A percentile compares a stretch with the other conserved stretches of the same genome.
Conservation (phyloP, 73 alveolate genomes). For the Paramecium sexaurelia region DNA sequence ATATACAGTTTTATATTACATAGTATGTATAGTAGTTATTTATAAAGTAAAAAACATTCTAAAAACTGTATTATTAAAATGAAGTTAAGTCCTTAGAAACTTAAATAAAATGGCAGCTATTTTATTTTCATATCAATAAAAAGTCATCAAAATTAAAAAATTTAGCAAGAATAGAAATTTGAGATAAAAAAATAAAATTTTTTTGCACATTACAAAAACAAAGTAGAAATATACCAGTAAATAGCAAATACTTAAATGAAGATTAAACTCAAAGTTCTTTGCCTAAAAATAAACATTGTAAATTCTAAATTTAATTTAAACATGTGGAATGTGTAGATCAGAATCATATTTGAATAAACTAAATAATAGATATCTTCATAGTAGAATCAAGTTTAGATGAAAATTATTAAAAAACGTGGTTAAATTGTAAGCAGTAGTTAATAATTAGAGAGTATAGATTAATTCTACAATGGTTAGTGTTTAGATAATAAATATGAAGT, state of each 20-base stretch:
- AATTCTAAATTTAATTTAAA: background rate
- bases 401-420: background rate
- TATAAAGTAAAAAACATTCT: conserved; percentile 6
- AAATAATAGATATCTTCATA: background rate
- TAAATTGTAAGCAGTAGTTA: background rate
- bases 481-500: background rate
- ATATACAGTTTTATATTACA: background rate
- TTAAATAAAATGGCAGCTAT: background rate
- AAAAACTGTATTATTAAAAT: background rate
- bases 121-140: background rate
- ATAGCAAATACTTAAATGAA: too few relatives aligned
- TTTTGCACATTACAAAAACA: too few relatives aligned
- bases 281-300: too few relatives aligned
- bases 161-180: background rate
- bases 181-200: too few relatives aligned
- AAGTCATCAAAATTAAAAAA: background rate
- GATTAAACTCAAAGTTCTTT: too few relatives aligned
- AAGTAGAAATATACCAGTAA: too few relatives aligned
- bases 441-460: background rate
- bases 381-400: background rate
- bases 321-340: background rate
- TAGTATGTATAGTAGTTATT: background rate
- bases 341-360: background rate
- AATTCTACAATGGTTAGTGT: background rate
- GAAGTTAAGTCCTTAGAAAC: background rate